Conservation (phyloP, 2,329 filamentous ascomycete genomes). For the Cladosporium sp. region DNA sequence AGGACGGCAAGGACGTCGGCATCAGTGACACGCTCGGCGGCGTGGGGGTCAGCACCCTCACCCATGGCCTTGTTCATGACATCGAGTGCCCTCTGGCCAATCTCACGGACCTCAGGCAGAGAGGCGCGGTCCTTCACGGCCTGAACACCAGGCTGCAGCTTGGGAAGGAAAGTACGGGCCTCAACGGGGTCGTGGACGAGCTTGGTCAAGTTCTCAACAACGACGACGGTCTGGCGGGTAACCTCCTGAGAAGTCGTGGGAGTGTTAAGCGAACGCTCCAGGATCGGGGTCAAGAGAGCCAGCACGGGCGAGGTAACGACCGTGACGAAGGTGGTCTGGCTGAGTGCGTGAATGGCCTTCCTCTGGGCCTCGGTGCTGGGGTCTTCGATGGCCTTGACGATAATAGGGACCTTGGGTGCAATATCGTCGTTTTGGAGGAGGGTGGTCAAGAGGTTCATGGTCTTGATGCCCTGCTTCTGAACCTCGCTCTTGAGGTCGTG, state of each 20-base stretch:
- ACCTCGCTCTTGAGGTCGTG: constrained; percentile 90
- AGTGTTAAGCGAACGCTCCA: constrained; percentile 90
- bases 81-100: constrained; percentile 73
- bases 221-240: constrained; percentile 88
- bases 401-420: constrained; percentile 79
- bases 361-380: constrained; percentile 82
- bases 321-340: constrained; percentile 97
- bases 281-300: constrained; percentile 85
- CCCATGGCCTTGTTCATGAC: constrained; percentile 95
- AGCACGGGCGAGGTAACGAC: constrained; percentile 93
- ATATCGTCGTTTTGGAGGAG: constrained; percentile 97
- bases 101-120: constrained; percentile 86
- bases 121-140: constrained; percentile 81
- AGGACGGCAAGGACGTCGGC: constrained; percentile 72
- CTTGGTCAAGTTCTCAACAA: constrained; percentile 97
- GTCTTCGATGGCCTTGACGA: constrained; percentile 93
- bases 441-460: constrained; percentile 85
- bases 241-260: constrained; percentile 90
- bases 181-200: constrained; percentile 94
- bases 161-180: constrained; percentile 89
- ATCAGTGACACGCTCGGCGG: constrained; percentile 61
- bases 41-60: constrained; percentile 39
- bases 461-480: constrained; percentile 79
- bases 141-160: constrained; percentile 90
- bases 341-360: constrained; percentile 94